These are phyloP conservation scores for Corchorus capsularis DNA, from an alignment of 345 rosid genomes.

Conservation along the genomic window DNA sequence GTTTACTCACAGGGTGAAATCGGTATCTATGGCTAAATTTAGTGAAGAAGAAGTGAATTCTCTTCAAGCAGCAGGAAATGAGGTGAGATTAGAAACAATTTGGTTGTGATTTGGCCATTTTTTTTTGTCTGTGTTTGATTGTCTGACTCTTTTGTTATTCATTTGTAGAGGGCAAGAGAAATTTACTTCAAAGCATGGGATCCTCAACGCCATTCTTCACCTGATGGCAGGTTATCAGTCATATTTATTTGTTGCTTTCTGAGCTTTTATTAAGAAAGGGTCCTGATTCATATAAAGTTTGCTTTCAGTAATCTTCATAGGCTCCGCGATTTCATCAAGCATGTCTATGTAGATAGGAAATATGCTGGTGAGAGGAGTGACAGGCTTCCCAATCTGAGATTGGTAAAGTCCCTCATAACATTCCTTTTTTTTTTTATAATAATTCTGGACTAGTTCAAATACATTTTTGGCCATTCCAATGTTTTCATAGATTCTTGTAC, in stretches of 20 bases:
- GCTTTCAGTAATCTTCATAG: conserved; percentile 64
- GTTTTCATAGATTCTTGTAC: conserved; percentile 16
- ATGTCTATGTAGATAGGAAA: conserved; percentile 75
- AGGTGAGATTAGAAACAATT: conserved; percentile 44
- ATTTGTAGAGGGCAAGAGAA: conserved; percentile 70
- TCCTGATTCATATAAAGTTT: conserved; percentile 31
- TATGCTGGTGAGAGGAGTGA: conserved; percentile 58
- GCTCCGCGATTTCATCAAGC: conserved; percentile 80
- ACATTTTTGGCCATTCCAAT: not conserved
- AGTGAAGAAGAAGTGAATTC: conserved; percentile 73
- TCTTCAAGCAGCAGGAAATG: conserved; percentile 84
- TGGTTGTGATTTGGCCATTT: not conserved
- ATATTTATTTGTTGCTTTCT: conserved; percentile 8
- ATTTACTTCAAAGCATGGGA: conserved; percentile 78
- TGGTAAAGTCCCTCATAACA: conserved; percentile 42
- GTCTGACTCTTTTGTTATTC: not conserved
- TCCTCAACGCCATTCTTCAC: conserved; percentile 60
- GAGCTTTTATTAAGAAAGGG: conserved; percentile 7
- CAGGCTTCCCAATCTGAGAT: conserved; percentile 42
- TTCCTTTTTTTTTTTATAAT: not conserved
- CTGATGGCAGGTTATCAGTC: conserved; percentile 71
- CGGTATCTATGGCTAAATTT: conserved; percentile 91
- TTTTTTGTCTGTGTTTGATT: not conserved
- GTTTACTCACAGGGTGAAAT: conserved; percentile 89
- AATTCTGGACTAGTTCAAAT: not conserved